phyloP scores from a whole-genome alignment of 305 asterid genomes.

The Solanum hybrid region DNA sequence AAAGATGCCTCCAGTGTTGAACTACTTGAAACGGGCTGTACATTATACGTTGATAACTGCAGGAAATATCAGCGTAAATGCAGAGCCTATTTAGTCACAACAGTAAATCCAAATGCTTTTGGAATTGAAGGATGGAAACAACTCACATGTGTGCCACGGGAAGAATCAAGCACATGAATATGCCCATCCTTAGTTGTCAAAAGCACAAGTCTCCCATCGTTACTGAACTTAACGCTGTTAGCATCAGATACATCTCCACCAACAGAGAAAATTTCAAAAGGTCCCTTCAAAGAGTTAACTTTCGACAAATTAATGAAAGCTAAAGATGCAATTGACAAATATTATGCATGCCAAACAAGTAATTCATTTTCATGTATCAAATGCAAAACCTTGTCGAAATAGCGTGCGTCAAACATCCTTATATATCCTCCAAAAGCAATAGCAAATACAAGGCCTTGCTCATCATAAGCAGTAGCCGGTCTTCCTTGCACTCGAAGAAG shows the following conservation, averaged over 20 bases:
- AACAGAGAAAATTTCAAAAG: slow-evolving; percentile 76
- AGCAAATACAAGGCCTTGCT: slow-evolving; percentile 85
- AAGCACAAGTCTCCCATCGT: slow-evolving; percentile 90
- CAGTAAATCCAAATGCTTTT: slow-evolving; percentile 1
- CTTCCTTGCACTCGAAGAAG: slow-evolving; percentile 94
- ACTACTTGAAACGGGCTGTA: slow-evolving; percentile 68
- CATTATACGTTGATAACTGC: slow-evolving; percentile 68
- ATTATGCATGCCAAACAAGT: not conserved
- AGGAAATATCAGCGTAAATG: slow-evolving; percentile 4
- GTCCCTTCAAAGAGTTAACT: slow-evolving; percentile 54
- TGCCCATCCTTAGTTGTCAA: slow-evolving; percentile 79
- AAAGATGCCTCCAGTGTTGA: slow-evolving; percentile 93
- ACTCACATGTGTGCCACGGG: slow-evolving; percentile 82
- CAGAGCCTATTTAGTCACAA: not conserved
- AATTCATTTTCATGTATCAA: slow-evolving; percentile 5
- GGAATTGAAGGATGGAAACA: slow-evolving; percentile 6
- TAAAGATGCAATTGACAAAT: slow-evolving; percentile 5
- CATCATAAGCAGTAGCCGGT: slow-evolving; percentile 89
- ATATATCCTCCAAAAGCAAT: slow-evolving; percentile 85
- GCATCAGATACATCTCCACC: slow-evolving; percentile 93
- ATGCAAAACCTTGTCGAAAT: slow-evolving; percentile 68
- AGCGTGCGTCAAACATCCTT: slow-evolving; percentile 93
- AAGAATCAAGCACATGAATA: slow-evolving; percentile 87
- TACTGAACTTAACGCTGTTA: slow-evolving; percentile 81
- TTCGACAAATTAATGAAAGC: slow-evolving; percentile 20